These are phyloP conservation scores for Amaranthus tricolor DNA, from an alignment of 179 eudicot species.

Conservation along the genomic window DNA sequence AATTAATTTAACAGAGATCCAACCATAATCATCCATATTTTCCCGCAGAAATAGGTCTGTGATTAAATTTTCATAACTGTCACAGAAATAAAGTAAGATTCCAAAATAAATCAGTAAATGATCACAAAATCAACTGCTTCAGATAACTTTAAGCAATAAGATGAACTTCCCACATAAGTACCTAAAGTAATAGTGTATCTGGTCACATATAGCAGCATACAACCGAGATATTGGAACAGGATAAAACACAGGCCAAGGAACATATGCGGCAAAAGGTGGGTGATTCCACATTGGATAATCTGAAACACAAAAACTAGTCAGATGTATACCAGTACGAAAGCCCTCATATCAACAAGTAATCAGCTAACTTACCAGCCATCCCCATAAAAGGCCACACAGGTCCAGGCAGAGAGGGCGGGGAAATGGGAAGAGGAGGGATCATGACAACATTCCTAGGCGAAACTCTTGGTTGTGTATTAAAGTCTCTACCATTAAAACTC, in stretches of 20 bases:
- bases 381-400: constrained; percentile 49
- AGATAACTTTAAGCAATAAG: background rate
- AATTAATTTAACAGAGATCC: constrained; percentile 72
- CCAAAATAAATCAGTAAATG: background rate
- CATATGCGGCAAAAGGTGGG: constrained; percentile 37
- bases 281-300: constrained; percentile 38
- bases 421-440: constrained; percentile 41
- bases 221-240: constrained; percentile 46
- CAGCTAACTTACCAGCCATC: constrained; percentile 54
- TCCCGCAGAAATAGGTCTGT: constrained; percentile 72
- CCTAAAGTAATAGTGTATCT: constrained; percentile 96
- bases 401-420: constrained; percentile 43
- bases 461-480: constrained; percentile 46
- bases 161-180: constrained; percentile 19
- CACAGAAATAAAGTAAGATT: constrained; percentile 13
- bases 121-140: background rate
- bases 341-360: background rate
- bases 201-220: constrained; percentile 51
- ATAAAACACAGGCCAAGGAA: constrained; percentile 21
- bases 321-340: background rate
- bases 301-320: constrained; percentile 27
- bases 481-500: constrained; percentile 66
- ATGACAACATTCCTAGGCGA: constrained; percentile 47
- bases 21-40: constrained; percentile 82
- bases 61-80: constrained; percentile 78